A percentile compares a stretch with the other conserved stretches of the same genome.
phyloP scores from a whole-genome alignment of 208 protist species.

The Leishmania braziliensis region DNA sequence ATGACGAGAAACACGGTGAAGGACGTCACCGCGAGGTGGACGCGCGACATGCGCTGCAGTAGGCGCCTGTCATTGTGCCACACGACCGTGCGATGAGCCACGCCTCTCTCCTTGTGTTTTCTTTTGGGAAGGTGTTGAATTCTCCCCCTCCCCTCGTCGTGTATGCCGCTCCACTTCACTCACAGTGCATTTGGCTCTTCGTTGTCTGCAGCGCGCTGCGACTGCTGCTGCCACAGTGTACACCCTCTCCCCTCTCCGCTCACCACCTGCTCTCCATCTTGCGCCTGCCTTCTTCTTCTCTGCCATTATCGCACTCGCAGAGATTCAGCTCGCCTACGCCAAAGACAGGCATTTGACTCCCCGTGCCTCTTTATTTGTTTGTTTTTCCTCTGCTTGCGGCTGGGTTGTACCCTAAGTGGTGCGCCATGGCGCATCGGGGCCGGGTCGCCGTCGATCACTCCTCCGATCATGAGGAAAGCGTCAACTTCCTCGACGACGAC shows the following conservation, averaged over 20 bases:
- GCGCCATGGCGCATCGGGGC: slow-evolving; percentile 6
- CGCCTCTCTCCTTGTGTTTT: neutral
- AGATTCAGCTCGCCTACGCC: neutral
- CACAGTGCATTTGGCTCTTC: neutral
- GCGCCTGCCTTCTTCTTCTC: neutral
- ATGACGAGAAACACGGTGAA: neutral
- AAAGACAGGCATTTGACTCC: neutral
- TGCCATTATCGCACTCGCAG: neutral
- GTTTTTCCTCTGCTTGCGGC: neutral
- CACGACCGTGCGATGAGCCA: neutral
- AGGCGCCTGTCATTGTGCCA: neutral
- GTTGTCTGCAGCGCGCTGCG: neutral
- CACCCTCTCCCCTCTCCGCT: neutral
- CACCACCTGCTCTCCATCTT: too few relatives aligned
- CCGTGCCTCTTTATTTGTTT: neutral
- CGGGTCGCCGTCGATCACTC: neutral
- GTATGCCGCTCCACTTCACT: neutral
- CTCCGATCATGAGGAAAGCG: slow-evolving; percentile 3
- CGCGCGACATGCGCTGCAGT: neutral
- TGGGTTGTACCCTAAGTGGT: too few relatives aligned
- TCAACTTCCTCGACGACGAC: slow-evolving; percentile 86
- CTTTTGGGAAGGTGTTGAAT: neutral
- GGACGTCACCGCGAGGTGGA: neutral
- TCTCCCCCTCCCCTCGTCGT: neutral
- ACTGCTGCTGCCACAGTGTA: neutral